Conservation (phyloP, 306 rosid genomes). For the Cyamopsis tetragonoloba region DNA sequence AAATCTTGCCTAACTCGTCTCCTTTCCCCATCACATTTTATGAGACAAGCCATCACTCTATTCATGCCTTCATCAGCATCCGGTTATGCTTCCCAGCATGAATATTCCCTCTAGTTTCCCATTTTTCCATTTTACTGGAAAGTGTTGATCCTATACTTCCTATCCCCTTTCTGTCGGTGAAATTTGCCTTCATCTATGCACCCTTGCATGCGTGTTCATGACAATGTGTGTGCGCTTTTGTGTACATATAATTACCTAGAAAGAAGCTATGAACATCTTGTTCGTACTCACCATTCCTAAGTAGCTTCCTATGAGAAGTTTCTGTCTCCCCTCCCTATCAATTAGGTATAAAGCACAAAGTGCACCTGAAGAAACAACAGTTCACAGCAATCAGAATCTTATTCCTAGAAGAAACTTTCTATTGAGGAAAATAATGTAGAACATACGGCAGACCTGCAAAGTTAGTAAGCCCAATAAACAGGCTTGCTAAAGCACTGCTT, state of each 20-base stretch:
- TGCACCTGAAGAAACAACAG: conserved; percentile 52
- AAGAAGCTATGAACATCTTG: conserved; percentile 2
- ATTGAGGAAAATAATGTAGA: conserved; percentile 6
- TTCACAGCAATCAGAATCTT: conserved; percentile 26
- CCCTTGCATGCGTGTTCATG: not conserved
- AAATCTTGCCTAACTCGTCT: not conserved
- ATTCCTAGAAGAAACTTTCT: conserved; percentile 22
- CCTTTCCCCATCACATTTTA: not conserved
- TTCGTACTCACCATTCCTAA: conserved; percentile 77
- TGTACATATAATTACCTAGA: not conserved
- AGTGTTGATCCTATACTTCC: not conserved
- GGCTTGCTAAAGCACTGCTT: conserved; percentile 68
- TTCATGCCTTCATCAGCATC: not conserved
- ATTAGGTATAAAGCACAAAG: conserved; percentile 70
- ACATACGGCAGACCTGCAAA: conserved; percentile 59
- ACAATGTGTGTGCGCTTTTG: not conserved
- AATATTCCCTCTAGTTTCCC: not conserved
- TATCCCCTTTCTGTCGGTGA: not conserved
- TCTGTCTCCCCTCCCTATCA: conserved; percentile 81
- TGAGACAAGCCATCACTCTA: not conserved
- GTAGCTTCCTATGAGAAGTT: conserved; percentile 78
- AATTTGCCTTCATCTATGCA: not conserved
- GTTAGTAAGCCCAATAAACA: conserved; percentile 80
- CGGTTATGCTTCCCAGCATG: not conserved
- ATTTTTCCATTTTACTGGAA: not conserved